Conservation (phyloP, 2,329 filamentous ascomycete genomes). For the Clarireedia homoeocarpa region DNA sequence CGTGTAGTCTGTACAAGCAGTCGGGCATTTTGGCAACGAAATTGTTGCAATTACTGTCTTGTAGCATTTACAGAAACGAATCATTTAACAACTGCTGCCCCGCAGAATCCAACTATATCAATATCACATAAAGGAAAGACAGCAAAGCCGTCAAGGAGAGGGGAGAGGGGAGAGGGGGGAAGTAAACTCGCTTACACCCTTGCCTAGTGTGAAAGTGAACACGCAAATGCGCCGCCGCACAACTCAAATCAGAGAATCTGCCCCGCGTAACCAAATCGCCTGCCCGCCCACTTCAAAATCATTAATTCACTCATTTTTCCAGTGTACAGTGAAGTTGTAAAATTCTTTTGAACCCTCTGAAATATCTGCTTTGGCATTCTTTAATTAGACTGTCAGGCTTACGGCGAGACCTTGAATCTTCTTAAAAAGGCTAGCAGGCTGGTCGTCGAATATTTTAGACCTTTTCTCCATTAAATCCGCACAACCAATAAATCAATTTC, state of each 20-base stretch:
- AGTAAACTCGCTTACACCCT: not conserved
- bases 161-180: not conserved
- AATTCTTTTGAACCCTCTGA: not conserved
- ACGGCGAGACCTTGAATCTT: not conserved
- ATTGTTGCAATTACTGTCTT: no score
- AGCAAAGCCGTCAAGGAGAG: not conserved
- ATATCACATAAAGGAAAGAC: not conserved
- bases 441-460: not conserved
- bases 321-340: not conserved
- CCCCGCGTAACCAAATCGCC: constrained; percentile 1
- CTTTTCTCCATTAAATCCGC: not conserved
- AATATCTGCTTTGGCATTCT: constrained; percentile 7
- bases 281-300: not conserved
- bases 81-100: not conserved
- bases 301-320: not conserved
- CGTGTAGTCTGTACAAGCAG: no score
- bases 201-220: constrained; percentile 1
- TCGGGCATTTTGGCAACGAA: no score
- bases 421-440: not conserved
- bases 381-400: constrained; percentile 7
- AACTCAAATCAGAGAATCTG: constrained; percentile 4
- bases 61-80: not conserved
- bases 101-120: not conserved
- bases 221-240: not conserved
- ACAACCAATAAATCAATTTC: not conserved